These are phyloP conservation scores for Apiospora arundinis DNA, from an alignment of 2,329 filamentous ascomycete species.

Conservation along the genomic window DNA sequence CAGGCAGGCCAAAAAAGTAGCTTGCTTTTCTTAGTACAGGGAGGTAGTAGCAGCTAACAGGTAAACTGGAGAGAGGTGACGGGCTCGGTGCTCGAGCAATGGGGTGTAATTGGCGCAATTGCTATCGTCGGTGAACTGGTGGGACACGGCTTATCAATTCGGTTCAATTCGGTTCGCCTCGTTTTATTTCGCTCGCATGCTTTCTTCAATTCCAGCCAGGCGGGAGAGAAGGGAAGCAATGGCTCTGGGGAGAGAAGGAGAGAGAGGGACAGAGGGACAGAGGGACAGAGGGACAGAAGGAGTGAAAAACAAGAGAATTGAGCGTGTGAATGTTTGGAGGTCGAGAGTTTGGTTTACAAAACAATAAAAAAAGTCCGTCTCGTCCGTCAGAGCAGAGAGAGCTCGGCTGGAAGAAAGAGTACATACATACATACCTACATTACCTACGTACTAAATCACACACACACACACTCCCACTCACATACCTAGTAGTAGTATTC, in stretches of 20 bases:
- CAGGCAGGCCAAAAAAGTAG: background rate
- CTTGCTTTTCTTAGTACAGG: background rate
- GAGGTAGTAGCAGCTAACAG: slow-evolving; percentile 7
- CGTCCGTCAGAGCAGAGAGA: background rate
- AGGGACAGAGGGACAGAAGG: background rate
- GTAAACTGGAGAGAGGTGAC: slow-evolving; percentile 17
- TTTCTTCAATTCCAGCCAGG: background rate
- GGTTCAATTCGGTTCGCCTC: slow-evolving; percentile 16
- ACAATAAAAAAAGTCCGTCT: background rate
- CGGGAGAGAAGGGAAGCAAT: background rate
- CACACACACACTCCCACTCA: background rate
- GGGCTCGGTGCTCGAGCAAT: slow-evolving; percentile 11
- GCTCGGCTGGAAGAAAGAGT: slow-evolving; percentile 16
- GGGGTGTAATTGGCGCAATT: slow-evolving; percentile 11
- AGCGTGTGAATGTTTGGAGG: background rate
- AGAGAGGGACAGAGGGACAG: background rate
- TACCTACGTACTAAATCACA: background rate
- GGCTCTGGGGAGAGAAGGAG: background rate
- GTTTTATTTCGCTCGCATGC: slow-evolving; percentile 1
- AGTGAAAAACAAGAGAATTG: background rate
- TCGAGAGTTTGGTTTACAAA: background rate
- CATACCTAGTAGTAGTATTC: too few relatives aligned
- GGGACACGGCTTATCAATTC: slow-evolving; percentile 19
- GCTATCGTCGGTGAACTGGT: slow-evolving; percentile 18
- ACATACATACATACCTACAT: background rate